Evolutionary conservation across 306 rosid genomes (phyloP).

Genomic region (Malus asiatica): DNA sequence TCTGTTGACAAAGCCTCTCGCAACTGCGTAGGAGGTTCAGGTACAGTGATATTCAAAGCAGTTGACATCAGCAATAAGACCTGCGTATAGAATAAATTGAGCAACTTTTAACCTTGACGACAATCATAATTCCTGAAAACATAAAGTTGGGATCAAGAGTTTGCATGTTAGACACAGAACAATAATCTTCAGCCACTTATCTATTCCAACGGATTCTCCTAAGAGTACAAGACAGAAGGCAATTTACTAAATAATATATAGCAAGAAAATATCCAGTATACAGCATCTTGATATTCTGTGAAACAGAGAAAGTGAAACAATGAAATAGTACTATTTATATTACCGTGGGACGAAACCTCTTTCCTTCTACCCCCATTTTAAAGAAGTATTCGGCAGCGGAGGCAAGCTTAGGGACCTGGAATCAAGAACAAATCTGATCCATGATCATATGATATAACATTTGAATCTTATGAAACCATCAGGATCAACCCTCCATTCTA

Average conservation of each 20-base stretch:
- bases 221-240: background rate
- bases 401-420: conserved; percentile 96
- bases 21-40: conserved; percentile 25
- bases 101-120: background rate
- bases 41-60: conserved; percentile 50
- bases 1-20: conserved; percentile 46
- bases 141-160: background rate
- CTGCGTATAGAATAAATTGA: conserved; percentile 30
- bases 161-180: background rate
- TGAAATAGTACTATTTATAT: conserved; percentile 11
- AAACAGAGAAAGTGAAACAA: background rate
- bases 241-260: background rate
- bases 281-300: background rate
- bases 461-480: background rate
- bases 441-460: background rate
- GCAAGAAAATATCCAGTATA: background rate
- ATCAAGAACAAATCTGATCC: background rate
- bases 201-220: background rate
- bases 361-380: conserved; percentile 94
- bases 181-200: background rate
- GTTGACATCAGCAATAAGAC: conserved; percentile 85
- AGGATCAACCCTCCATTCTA: background rate
- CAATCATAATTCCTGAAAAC: background rate
- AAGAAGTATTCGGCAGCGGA: conserved; percentile 91
- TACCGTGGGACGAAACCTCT: conserved; percentile 97